Evolutionary conservation across 2,329 filamentous ascomycete genomes (phyloP).

Genomic region (Ophiostoma triangulosporum): DNA sequence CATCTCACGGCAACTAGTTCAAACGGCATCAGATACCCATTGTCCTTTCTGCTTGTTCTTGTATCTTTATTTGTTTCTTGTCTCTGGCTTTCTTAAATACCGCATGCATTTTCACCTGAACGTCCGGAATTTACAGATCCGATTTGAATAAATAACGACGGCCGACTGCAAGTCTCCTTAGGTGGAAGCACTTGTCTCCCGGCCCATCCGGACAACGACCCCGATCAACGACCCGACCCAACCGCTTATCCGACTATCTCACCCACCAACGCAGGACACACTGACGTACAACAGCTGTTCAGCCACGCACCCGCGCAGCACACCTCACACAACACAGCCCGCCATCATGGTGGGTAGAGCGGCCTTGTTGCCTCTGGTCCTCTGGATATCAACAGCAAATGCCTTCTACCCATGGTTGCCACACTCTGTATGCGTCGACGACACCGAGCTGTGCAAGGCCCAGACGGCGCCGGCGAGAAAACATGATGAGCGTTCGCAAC

Average conservation of each 20-base stretch:
- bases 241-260: too few relatives aligned
- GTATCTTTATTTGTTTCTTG: background rate
- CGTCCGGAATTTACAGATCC: background rate
- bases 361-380: conserved; percentile 30
- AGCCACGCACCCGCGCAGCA: too few relatives aligned
- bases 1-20: background rate
- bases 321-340: background rate
- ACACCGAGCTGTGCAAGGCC: conserved; percentile 17
- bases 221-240: background rate
- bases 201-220: background rate
- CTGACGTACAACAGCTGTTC: too few relatives aligned
- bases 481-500: conserved; percentile 4
- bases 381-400: conserved; percentile 31
- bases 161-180: conserved; percentile 13
- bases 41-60: background rate
- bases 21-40: background rate
- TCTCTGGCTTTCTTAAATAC: background rate
- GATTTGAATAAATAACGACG: background rate
- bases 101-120: background rate
- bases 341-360: conserved; percentile 27
- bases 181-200: conserved; percentile 9
- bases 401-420: conserved; percentile 37
- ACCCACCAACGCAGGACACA: background rate
- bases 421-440: conserved; percentile 16
- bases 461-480: background rate